Evolutionary conservation across 306 rosid species (phyloP).

Genomic region (Canavalia ensiformis): DNA sequence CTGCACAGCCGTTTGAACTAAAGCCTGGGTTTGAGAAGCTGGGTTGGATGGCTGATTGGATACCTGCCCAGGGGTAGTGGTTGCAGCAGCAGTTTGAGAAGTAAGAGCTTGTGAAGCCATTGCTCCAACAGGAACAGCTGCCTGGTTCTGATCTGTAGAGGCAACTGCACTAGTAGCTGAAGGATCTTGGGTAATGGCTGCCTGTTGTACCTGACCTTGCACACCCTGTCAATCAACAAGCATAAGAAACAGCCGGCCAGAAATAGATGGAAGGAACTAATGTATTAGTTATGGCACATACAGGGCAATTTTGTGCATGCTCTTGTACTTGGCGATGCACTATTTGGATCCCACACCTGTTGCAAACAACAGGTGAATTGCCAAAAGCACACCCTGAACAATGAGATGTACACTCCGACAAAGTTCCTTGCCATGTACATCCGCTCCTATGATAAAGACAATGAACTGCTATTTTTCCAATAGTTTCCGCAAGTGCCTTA

Average conservation of each 20-base stretch:
- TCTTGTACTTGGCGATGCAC: constrained; percentile 97
- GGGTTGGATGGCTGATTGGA: constrained; percentile 62
- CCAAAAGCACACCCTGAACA: constrained; percentile 92
- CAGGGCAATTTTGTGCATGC: constrained; percentile 89
- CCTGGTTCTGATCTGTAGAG: constrained; percentile 66
- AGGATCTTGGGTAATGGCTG: constrained; percentile 57
- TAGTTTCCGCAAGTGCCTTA: constrained; percentile 85
- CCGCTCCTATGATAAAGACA: constrained; percentile 95
- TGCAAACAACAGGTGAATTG: constrained; percentile 94
- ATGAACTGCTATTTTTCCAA: constrained; percentile 93
- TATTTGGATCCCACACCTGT: constrained; percentile 89
- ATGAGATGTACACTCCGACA: constrained; percentile 85
- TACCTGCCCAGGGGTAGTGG: constrained; percentile 68
- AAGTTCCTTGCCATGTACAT: constrained; percentile 94
- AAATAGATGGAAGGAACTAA: constrained; percentile 32
- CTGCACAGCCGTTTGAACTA: constrained; percentile 62
- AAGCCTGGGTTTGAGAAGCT: constrained; percentile 71
- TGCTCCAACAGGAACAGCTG: constrained; percentile 55
- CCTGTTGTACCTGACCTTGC: constrained; percentile 77
- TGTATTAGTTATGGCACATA: constrained; percentile 52
- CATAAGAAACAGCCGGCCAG: constrained; percentile 36
- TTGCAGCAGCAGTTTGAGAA: constrained; percentile 62
- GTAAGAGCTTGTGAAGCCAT: constrained; percentile 63
- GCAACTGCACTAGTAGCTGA: constrained; percentile 59
- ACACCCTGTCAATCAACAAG: constrained; percentile 70